Evolutionary conservation across 768 basidiomycete species (phyloP).

Genomic region (Phlegmacium glaucopus): DNA sequence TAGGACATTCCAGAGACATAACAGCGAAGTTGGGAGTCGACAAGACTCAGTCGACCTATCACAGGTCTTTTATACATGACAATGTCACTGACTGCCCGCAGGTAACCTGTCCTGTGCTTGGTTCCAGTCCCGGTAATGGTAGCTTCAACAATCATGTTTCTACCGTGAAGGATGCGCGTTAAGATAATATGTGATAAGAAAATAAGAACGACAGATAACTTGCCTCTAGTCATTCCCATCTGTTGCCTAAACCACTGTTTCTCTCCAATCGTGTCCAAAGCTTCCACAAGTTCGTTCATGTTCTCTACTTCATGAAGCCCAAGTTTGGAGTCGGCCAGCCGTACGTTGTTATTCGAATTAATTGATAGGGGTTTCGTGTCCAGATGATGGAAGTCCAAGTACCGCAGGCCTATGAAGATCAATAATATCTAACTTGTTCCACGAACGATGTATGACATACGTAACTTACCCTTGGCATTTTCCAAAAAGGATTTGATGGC

Average conservation of each 20-base stretch:
- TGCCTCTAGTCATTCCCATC: slow-evolving; percentile 33
- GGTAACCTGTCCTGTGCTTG: too few species aligned
- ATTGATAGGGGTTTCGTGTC: slow-evolving; percentile 27
- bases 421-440: not conserved
- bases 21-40: not conserved
- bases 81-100: too few species aligned
- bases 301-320: slow-evolving; percentile 36
- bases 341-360: slow-evolving; percentile 2
- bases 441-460: not conserved
- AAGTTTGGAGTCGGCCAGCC: slow-evolving; percentile 21
- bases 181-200: too few species aligned
- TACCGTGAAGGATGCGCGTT: too few species aligned
- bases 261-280: slow-evolving; percentile 28
- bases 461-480: slow-evolving; percentile 30
- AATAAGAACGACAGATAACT: not conserved
- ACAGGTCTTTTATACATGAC: too few species aligned
- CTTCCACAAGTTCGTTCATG: slow-evolving; percentile 30
- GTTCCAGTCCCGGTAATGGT: too few species aligned
- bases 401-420: slow-evolving; percentile 29
- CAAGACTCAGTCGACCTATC: too few species aligned
- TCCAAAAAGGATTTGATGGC: slow-evolving; percentile 35
- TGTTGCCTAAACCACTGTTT: slow-evolving; percentile 36
- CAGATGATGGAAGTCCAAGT: slow-evolving; percentile 42
- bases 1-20: slow-evolving; percentile 8
- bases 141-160: too few species aligned